phyloP scores from a whole-genome alignment of 2,329 filamentous ascomycete genomes.

The Verticillium nonalfalfae region DNA sequence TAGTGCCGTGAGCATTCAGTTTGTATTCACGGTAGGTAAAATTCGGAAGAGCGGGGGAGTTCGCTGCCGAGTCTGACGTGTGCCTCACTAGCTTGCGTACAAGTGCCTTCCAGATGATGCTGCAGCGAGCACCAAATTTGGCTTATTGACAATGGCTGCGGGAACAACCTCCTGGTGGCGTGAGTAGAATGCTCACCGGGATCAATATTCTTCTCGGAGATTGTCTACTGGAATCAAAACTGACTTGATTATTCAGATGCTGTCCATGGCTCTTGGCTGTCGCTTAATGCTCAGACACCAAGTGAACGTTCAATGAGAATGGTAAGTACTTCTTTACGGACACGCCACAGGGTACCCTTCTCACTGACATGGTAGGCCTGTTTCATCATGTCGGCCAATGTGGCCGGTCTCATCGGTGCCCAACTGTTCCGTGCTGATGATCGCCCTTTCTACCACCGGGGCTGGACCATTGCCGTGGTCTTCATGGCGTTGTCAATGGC shows the following conservation, averaged over 20 bases:
- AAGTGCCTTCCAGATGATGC: constrained; percentile 10
- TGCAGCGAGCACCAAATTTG: constrained; percentile 6
- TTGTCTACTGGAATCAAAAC: not conserved
- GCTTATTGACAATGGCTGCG: constrained; percentile 9
- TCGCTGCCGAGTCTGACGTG: not conserved
- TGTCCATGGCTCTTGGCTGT: constrained; percentile 14
- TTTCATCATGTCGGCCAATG: constrained; percentile 24
- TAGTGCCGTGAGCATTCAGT: constrained; percentile 7
- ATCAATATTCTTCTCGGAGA: too few species aligned
- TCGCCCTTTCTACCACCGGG: constrained; percentile 18
- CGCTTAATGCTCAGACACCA: constrained; percentile 7
- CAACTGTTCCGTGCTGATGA: constrained; percentile 21
- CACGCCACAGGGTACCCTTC: too few species aligned
- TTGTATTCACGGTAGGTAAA: constrained; percentile 7
- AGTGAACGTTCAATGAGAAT: constrained; percentile 8
- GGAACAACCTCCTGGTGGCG: constrained; percentile 14
- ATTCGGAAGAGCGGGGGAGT: too few species aligned
- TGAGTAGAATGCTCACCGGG: not conserved
- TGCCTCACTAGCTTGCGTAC: constrained; percentile 5
- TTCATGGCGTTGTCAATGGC: constrained; percentile 6
- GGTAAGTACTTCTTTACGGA: not conserved
- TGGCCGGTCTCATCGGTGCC: constrained; percentile 21
- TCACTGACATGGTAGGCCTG: constrained; percentile 13
- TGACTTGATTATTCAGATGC: constrained; percentile 7
- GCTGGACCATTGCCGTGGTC: constrained; percentile 18